A percentile compares a stretch with the other conserved stretches of the same genome.
Evolutionary conservation across 768 basidiomycete genomes (phyloP).

Genomic region (Mycena kentingensis): DNA sequence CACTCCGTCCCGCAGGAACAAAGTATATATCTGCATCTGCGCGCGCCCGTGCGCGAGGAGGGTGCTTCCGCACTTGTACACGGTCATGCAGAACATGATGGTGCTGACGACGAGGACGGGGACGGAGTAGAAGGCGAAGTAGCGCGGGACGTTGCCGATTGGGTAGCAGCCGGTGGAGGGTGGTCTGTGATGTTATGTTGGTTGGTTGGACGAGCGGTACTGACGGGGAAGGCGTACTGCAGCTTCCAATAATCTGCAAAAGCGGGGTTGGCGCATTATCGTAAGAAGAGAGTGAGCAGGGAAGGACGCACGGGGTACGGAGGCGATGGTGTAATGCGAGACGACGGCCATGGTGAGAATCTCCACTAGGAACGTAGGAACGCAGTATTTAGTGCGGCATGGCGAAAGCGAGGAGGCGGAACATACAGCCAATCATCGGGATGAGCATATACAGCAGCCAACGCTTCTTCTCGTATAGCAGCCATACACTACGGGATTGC

Average conservation of each 20-base stretch:
- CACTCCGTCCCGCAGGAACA: slow-evolving; percentile 17
- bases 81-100: slow-evolving; percentile 17
- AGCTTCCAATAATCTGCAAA: slow-evolving; percentile 13
- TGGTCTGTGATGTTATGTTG: too few relatives aligned
- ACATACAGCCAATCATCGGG: slow-evolving; percentile 18
- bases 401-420: too few relatives aligned
- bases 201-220: too few relatives aligned
- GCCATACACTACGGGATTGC: slow-evolving; percentile 20
- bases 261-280: not conserved
- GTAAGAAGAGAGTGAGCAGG: not conserved
- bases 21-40: slow-evolving; percentile 15
- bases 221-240: not conserved
- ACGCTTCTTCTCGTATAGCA: slow-evolving; percentile 13
- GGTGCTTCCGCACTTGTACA: slow-evolving; percentile 17
- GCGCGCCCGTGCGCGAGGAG: slow-evolving; percentile 13
- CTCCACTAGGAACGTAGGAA: slow-evolving; percentile 7
- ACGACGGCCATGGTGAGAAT: slow-evolving; percentile 18
- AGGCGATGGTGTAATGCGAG: slow-evolving; percentile 16
- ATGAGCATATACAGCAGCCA: slow-evolving; percentile 11
- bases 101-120: slow-evolving; percentile 16
- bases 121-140: slow-evolving; percentile 21
- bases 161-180: slow-evolving; percentile 16
- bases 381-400: not conserved
- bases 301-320: not conserved
- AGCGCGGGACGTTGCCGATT: slow-evolving; percentile 11